Evolutionary conservation across 2,329 filamentous ascomycete genomes (phyloP).

Genomic region (Nigrograna mackinnonii): DNA sequence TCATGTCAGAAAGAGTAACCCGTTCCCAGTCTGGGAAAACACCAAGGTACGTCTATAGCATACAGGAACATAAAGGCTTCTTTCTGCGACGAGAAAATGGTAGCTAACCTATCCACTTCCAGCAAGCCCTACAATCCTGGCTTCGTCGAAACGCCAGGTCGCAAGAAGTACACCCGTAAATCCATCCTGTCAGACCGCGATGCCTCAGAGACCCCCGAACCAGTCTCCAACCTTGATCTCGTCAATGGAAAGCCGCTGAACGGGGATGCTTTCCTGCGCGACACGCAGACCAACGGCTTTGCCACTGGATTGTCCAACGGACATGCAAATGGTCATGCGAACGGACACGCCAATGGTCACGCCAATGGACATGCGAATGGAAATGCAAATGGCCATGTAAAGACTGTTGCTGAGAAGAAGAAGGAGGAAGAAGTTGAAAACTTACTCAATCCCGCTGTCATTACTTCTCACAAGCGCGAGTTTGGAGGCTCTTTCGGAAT

Average conservation of each 20-base stretch:
- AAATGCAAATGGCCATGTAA: conserved; percentile 15
- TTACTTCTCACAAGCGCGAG: conserved; percentile 64
- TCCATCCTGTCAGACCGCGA: conserved; percentile 33
- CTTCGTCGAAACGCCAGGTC: conserved; percentile 54
- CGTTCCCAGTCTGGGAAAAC: conserved; percentile 54
- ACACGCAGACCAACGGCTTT: conserved; percentile 1
- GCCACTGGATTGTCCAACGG: not conserved
- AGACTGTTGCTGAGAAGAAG: conserved; percentile 8
- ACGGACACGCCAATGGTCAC: conserved; percentile 39
- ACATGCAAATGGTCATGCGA: conserved; percentile 21
- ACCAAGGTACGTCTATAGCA: conserved; percentile 47
- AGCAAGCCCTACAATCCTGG: conserved; percentile 47
- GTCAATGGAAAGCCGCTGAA: conserved; percentile 7
- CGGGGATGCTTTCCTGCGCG: conserved; percentile 6
- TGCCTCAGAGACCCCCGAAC: conserved; percentile 35
- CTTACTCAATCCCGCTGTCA: conserved; percentile 42
- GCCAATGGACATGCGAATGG: conserved; percentile 35
- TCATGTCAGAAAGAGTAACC: conserved; percentile 46
- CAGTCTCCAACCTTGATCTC: conserved; percentile 14
- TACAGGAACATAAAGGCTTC: not conserved
- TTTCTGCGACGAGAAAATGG: not conserved
- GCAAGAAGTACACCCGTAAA: conserved; percentile 48
- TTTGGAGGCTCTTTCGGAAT: conserved; percentile 89
- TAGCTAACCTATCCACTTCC: conserved; percentile 29
- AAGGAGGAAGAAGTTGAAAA: no score